Conservation (phyloP, 768 basidiomycete genomes). For the Naganishia friedmannii region DNA sequence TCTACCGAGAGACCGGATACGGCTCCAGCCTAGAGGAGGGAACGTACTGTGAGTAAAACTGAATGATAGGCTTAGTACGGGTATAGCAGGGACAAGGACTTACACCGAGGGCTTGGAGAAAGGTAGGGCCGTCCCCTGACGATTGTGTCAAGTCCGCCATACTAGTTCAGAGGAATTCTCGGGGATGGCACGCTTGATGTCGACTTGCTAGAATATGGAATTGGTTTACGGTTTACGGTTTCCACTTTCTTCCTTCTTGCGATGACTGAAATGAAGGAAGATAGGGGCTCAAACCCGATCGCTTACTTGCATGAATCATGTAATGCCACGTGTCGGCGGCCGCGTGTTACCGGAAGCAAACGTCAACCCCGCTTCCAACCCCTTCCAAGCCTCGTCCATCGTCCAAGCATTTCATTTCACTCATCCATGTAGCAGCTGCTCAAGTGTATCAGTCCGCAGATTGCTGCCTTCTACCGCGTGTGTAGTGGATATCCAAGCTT, state of each 20-base stretch:
- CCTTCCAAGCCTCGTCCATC: no score
- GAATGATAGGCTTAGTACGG: not conserved
- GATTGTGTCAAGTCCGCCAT: not conserved
- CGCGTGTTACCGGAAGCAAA: not conserved
- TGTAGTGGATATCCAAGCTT: no score
- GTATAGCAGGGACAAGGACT: conserved; percentile 1
- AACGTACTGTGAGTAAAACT: not conserved
- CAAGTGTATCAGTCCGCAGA: no score
- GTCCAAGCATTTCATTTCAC: no score
- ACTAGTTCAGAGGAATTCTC: no score
- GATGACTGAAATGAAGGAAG: no score
- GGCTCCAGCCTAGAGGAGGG: conserved; percentile 62
- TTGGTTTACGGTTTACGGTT: no score
- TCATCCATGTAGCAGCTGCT: no score
- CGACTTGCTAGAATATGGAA: no score
- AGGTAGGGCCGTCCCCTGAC: conserved; percentile 29
- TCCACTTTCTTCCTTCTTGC: no score
- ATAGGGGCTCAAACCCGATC: conserved; percentile 10
- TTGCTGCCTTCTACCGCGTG: no score
- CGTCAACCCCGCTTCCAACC: not conserved
- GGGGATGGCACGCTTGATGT: no score
- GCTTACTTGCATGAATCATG: conserved; percentile 1
- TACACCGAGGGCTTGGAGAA: conserved; percentile 39
- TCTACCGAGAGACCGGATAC: conserved; percentile 91
- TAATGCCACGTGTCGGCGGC: not conserved